These are phyloP conservation scores for Aspergillus uvarum DNA, from an alignment of 2,329 filamentous ascomycete species.

Conservation along the genomic window DNA sequence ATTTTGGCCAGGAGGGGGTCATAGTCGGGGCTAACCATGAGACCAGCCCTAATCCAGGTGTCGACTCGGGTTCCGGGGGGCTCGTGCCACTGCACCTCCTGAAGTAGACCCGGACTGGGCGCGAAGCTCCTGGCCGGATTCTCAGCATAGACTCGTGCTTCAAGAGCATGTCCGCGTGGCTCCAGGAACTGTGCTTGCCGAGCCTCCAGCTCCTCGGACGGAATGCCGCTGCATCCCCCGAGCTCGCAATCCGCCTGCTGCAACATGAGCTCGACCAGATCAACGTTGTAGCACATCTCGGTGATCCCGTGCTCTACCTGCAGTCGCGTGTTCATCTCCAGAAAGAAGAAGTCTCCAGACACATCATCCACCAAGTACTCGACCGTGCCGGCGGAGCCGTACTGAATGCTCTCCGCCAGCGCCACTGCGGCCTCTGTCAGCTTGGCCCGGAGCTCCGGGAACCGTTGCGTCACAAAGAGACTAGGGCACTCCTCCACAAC, in stretches of 20 bases:
- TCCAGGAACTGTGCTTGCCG: constrained; percentile 35
- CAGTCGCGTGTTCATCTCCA: constrained; percentile 60
- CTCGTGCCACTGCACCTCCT: constrained; percentile 57
- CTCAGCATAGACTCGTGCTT: constrained; percentile 57
- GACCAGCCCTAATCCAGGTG: constrained; percentile 62
- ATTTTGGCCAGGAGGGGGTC: constrained; percentile 59
- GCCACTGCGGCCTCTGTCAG: constrained; percentile 32
- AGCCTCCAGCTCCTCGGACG: constrained; percentile 42
- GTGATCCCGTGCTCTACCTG: constrained; percentile 62
- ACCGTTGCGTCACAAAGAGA: constrained; percentile 56
- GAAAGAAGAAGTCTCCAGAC: constrained; percentile 71
- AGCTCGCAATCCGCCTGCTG: constrained; percentile 55
- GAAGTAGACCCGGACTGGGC: constrained; percentile 60
- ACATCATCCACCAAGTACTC: constrained; percentile 88
- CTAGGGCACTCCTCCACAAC: constrained; percentile 87
- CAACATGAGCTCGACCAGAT: constrained; percentile 58
- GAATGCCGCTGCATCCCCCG: constrained; percentile 46
- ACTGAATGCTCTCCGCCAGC: constrained; percentile 67
- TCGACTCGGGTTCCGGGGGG: constrained; percentile 56
- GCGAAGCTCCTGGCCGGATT: constrained; percentile 60
- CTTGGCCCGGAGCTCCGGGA: constrained; percentile 61
- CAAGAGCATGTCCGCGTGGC: constrained; percentile 49
- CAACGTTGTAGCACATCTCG: constrained; percentile 55
- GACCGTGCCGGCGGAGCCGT: constrained; percentile 73
- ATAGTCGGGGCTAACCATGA: constrained; percentile 40